Conservation (phyloP, 1,284 basidiomycete genomes). For the Cutaneotrichosporon arboriforme region DNA sequence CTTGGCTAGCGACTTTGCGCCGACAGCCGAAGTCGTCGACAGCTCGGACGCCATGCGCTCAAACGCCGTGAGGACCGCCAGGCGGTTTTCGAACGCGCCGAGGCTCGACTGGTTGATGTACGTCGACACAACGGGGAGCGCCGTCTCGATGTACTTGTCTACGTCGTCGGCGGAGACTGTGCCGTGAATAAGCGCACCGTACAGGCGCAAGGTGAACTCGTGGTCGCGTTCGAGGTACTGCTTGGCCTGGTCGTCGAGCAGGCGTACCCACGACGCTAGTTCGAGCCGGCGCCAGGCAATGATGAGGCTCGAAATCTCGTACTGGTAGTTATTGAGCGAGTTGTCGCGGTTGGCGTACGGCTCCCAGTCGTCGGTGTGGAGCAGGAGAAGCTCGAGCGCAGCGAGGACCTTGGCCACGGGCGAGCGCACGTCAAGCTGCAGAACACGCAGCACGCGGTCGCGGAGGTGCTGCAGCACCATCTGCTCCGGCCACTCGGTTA, state of each 20-base stretch:
- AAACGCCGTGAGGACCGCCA: constrained; percentile 68
- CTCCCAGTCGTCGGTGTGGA: constrained; percentile 95
- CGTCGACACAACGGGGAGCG: constrained; percentile 74
- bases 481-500: constrained; percentile 90
- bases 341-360: constrained; percentile 85
- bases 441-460: constrained; percentile 66
- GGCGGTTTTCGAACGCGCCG: constrained; percentile 71
- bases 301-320: constrained; percentile 65
- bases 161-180: constrained; percentile 53
- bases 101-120: constrained; percentile 73
- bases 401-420: constrained; percentile 80
- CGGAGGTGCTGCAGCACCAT: constrained; percentile 86
- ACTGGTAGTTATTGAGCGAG: constrained; percentile 64
- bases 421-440: constrained; percentile 61
- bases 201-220: constrained; percentile 89
- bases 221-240: constrained; percentile 61
- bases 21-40: constrained; percentile 38
- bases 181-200: constrained; percentile 70
- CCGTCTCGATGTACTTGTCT: constrained; percentile 53
- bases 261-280: constrained; percentile 74
- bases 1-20: constrained; percentile 47
- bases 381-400: constrained; percentile 76
- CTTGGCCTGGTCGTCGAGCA: constrained; percentile 67
- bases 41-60: constrained; percentile 47
- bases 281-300: constrained; percentile 89